Evolutionary conservation across 441 rosid species (phyloP), one percentile per base, ranked within the genome.

Genomic region (Eutrema salsugineum): DNA sequence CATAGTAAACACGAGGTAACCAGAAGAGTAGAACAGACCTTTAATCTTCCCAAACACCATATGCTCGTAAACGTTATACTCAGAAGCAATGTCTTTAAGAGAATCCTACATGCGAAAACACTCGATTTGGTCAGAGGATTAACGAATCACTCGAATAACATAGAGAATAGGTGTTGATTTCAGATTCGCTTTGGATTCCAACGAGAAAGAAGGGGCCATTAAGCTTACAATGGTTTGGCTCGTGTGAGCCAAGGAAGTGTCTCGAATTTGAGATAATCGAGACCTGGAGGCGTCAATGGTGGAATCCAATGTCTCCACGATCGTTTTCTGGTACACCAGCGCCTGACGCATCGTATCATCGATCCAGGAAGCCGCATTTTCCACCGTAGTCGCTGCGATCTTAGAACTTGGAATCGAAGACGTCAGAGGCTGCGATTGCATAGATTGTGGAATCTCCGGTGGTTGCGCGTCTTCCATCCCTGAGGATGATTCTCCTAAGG

Each of bases 221-320:
- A 53, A 80, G 62, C 80, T 75, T 85, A 91, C 99, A n/a, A 90
- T 62, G 66, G 91, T 80, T 82, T 81, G 85, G 57, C 73, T 71
- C 19, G 88, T 79, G 75, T 90, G 96, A 68, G 87, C 93, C 10
- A 84, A 71, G n/a, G 91, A 87, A 62, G 94, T 92, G 48, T 87
- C 79, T 27, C 83, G 83, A 68, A 92, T 84, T 75, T 87, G 82
- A 11, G 84, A 75, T n/a, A 90, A 67, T 60, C 96, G 91, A 59
- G 97, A 80, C 78, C 80, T 82, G 40, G 85, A 76, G 9, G 82
- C 82, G 57, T 83, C 81, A 10, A 77, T 74, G 77, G 90, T 67
- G 16, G 82, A 77, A 72, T 88, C 87, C 32, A 85, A 35, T 22
- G 84, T 80, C 68, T 82, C 84, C 11, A 78, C 43, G 19, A 84